Conservation (phyloP, 108 stramenopile genomes). For the Cyclotella sp. region DNA sequence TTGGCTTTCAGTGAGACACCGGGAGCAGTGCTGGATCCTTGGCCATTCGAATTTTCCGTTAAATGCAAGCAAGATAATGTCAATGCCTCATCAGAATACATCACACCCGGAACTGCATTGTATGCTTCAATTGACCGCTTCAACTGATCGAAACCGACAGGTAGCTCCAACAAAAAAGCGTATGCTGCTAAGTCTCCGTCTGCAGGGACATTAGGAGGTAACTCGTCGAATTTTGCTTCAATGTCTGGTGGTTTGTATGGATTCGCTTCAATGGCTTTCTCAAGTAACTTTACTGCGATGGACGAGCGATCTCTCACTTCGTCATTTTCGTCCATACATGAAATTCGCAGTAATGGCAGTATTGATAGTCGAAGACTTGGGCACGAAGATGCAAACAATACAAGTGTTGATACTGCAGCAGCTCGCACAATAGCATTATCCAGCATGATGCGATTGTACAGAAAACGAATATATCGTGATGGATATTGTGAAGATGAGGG, state of each 20-base stretch:
- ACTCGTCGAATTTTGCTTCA: conserved; percentile 49
- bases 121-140: conserved; percentile 86
- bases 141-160: conserved; percentile 85
- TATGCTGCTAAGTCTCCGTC: conserved; percentile 66
- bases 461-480: no score
- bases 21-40: neutral
- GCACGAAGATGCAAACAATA: no score
- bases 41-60: conserved; percentile 75
- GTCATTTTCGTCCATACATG: no score
- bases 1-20: neutral
- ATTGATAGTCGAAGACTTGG: no score
- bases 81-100: conserved; percentile 62
- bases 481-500: no score
- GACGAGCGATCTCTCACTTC: conserved; percentile 80
- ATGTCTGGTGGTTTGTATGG: conserved; percentile 75
- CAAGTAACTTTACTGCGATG: conserved; percentile 71
- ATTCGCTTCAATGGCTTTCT: conserved; percentile 83
- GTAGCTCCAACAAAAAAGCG: conserved; percentile 77
- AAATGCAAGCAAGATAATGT: conserved; percentile 77
- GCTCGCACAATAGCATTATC: no score
- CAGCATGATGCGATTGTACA: no score
- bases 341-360: no score
- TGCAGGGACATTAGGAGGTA: conserved; percentile 62
- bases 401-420: no score
- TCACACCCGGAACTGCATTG: conserved; percentile 60